phyloP scores from a whole-genome alignment of 352 stramenopile genomes.

The Globisporangium middletonii region DNA sequence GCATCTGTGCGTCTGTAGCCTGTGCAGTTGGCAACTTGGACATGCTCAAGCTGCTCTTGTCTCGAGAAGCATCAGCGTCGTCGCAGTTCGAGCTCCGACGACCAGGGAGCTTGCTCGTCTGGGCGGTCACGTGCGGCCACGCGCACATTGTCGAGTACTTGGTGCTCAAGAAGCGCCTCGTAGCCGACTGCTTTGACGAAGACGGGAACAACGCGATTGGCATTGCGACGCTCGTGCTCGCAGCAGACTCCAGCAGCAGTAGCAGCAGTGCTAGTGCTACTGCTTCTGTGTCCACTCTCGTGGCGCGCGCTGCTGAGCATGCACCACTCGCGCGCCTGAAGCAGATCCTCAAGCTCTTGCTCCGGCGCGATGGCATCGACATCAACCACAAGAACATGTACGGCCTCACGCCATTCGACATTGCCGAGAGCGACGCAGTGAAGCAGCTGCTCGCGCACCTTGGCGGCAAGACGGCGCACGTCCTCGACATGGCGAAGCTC shows the following conservation, averaged over 20 bases:
- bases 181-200: slow-evolving; percentile 61
- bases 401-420: slow-evolving; percentile 53
- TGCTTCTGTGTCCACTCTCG: not conserved
- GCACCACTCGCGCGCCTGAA: slow-evolving; percentile 13
- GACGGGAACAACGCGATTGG: slow-evolving; percentile 66
- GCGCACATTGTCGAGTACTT: slow-evolving; percentile 38
- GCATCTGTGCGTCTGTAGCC: slow-evolving; percentile 11
- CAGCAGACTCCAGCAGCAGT: slow-evolving; percentile 4
- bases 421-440: slow-evolving; percentile 31
- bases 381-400: slow-evolving; percentile 73
- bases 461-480: slow-evolving; percentile 32
- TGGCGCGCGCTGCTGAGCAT: too few species aligned
- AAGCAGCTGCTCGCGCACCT: slow-evolving; percentile 41
- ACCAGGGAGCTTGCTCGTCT: slow-evolving; percentile 51
- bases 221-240: slow-evolving; percentile 41
- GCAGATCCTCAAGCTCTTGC: slow-evolving; percentile 22
- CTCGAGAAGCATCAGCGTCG: slow-evolving; percentile 6
- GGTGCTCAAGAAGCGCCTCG: slow-evolving; percentile 32
- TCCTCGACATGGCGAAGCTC: slow-evolving; percentile 40
- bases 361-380: slow-evolving; percentile 27
- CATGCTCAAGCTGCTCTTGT: slow-evolving; percentile 54
- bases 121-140: slow-evolving; percentile 48
- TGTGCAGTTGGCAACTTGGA: slow-evolving; percentile 48
- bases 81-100: slow-evolving; percentile 19
- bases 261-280: not conserved